Percentiles rank a stretch among this genome's conserved stretches.
phyloP scores from a whole-genome alignment of 129 eudicot species.

The Helichrysum umbraculigerum region DNA sequence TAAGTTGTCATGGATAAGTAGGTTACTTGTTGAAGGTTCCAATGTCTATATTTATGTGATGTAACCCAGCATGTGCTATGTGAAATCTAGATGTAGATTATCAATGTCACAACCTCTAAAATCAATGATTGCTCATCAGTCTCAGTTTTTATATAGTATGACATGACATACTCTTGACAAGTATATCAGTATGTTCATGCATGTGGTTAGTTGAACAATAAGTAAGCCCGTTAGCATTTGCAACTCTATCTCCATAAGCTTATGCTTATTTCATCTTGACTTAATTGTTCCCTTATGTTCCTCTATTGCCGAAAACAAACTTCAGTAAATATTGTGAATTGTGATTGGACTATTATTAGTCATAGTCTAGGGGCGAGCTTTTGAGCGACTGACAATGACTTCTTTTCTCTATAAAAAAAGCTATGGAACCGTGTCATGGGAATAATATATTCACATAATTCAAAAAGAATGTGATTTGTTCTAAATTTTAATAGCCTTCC shows the following conservation, averaged over 20 bases:
- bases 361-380: too few relatives aligned
- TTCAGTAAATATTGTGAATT: neutral
- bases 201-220: slow-evolving; percentile 17
- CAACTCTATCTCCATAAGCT: slow-evolving; percentile 7
- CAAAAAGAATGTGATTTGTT: neutral
- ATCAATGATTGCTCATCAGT: neutral
- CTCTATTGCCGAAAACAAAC: neutral
- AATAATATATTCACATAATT: too few relatives aligned
- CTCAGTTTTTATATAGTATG: slow-evolving; percentile 1
- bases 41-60: slow-evolving; percentile 25
- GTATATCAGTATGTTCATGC: slow-evolving; percentile 13
- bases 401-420: too few relatives aligned
- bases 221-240: neutral
- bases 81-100: slow-evolving; percentile 7
- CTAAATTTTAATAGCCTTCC: neutral
- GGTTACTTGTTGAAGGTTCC: slow-evolving; percentile 10
- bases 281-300: neutral
- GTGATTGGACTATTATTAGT: too few relatives aligned
- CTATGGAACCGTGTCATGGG: too few relatives aligned
- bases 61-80: slow-evolving; percentile 29
- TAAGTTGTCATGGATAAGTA: slow-evolving; percentile 21
- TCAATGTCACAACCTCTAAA: slow-evolving; percentile 9
- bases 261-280: slow-evolving; percentile 5
- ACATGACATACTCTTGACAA: neutral
- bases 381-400: too few relatives aligned